phyloP scores from a whole-genome alignment of 2,329 filamentous ascomycete species.

The Clonostachys rhizophaga region DNA sequence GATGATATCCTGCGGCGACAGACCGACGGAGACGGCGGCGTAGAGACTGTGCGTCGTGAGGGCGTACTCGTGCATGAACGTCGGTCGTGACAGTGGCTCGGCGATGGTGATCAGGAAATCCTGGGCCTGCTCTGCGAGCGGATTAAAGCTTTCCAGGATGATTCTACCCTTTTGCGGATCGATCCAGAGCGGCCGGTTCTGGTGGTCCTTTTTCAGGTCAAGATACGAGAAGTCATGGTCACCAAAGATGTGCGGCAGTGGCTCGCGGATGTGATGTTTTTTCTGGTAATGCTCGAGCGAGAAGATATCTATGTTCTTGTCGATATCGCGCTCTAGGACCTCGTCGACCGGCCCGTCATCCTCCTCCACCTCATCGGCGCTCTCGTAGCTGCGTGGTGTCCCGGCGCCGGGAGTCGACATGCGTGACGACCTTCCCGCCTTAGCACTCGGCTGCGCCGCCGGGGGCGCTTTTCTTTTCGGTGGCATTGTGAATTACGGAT shows the following conservation, averaged over 20 bases:
- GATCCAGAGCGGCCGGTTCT: conserved; percentile 89
- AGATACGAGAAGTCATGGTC: conserved; percentile 75
- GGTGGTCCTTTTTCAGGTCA: conserved; percentile 80
- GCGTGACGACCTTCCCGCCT: conserved; percentile 51
- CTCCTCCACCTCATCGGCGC: conserved; percentile 43
- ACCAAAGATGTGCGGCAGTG: conserved; percentile 40
- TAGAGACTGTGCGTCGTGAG: conserved; percentile 92
- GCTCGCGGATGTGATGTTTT: conserved; percentile 33
- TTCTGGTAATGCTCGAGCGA: conserved; percentile 47
- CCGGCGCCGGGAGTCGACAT: conserved; percentile 56
- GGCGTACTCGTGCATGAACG: conserved; percentile 88
- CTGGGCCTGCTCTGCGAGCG: conserved; percentile 79
- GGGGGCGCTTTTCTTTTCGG: conserved; percentile 63
- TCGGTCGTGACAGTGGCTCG: conserved; percentile 85
- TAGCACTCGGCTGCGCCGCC: conserved; percentile 41
- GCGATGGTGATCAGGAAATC: conserved; percentile 95
- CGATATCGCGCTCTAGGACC: conserved; percentile 47
- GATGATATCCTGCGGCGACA: conserved; percentile 86
- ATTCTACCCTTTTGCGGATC: conserved; percentile 82
- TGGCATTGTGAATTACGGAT: conserved; percentile 44
- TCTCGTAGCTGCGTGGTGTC: conserved; percentile 54
- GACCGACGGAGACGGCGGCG: conserved; percentile 90
- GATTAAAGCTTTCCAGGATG: conserved; percentile 91
- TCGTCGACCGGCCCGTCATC: conserved; percentile 47
- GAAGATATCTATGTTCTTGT: conserved; percentile 57